Evolutionary conservation across 1,284 basidiomycete species (phyloP).

Genomic region (Pseudozyma flocculosa): DNA sequence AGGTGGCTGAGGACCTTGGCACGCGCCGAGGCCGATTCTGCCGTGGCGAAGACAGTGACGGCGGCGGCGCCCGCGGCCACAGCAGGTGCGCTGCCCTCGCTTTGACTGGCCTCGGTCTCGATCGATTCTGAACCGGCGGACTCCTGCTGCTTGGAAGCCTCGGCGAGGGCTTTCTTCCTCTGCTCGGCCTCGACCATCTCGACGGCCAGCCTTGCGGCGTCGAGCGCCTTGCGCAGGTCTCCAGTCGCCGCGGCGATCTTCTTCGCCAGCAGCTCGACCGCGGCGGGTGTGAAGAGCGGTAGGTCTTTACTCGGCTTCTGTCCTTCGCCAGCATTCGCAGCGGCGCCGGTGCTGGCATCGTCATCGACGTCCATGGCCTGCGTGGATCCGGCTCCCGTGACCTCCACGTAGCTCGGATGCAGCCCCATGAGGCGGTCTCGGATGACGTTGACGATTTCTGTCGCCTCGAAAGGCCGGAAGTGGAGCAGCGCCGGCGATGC

Average conservation of each 20-base stretch:
- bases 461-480: conserved; percentile 58
- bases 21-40: conserved; percentile 6
- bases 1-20: conserved; percentile 29
- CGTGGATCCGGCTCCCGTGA: not conserved
- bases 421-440: conserved; percentile 54
- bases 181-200: conserved; percentile 56
- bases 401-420: conserved; percentile 31
- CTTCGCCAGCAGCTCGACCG: conserved; percentile 59
- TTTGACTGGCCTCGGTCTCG: conserved; percentile 10
- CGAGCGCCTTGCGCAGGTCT: conserved; percentile 59
- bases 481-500: conserved; percentile 57
- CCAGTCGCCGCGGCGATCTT: conserved; percentile 59
- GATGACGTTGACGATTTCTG: conserved; percentile 58
- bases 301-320: conserved; percentile 11
- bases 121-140: not conserved
- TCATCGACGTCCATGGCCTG: not conserved
- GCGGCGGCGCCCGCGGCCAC: no score
- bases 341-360: not conserved
- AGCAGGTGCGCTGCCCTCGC: conserved; percentile 3
- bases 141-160: not conserved
- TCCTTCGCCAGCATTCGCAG: no score
- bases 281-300: conserved; percentile 56
- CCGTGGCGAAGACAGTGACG: not conserved
- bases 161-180: conserved; percentile 26
- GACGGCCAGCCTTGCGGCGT: conserved; percentile 57